Evolutionary conservation across 495 filamentous ascomycete species (phyloP).

Genomic region (Evansstolkia leycettana): DNA sequence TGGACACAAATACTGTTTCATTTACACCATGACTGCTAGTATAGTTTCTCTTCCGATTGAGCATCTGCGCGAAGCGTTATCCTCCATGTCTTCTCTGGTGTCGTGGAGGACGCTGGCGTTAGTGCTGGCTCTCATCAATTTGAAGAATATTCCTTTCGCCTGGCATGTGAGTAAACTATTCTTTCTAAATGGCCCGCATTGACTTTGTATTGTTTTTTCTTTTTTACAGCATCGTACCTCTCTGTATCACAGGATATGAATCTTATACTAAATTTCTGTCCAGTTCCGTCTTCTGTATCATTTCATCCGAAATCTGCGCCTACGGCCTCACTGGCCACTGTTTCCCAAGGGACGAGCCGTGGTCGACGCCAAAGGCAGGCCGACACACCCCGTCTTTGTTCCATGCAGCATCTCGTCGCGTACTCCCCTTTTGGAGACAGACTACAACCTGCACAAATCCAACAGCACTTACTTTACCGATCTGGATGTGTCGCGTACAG

Average conservation of each 20-base stretch:
- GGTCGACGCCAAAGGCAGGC: constrained; percentile 17
- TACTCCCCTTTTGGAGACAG: constrained; percentile 43
- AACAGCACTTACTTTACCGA: constrained; percentile 70
- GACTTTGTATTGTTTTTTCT: not conserved
- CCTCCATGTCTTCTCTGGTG: constrained; percentile 13
- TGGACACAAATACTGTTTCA: too few species aligned
- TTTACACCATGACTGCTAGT: not conserved
- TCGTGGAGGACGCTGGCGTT: constrained; percentile 44
- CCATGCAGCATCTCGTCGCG: constrained; percentile 40
- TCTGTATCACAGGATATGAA: too few species aligned
- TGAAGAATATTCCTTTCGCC: constrained; percentile 47
- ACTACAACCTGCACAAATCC: constrained; percentile 61
- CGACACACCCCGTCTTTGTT: constrained; percentile 41
- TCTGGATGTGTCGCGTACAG: constrained; percentile 55
- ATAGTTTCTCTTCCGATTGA: constrained; percentile 7
- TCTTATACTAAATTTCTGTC: constrained; percentile 1
- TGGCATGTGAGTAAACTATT: constrained; percentile 57
- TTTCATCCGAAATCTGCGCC: constrained; percentile 38
- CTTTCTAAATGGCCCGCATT: too few species aligned
- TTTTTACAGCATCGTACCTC: not conserved
- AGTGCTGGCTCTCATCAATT: constrained; percentile 41
- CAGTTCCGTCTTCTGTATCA: constrained; percentile 39
- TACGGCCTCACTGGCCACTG: constrained; percentile 24
- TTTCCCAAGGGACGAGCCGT: constrained; percentile 20
- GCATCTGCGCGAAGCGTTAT: constrained; percentile 13